Base-by-base conservation (phyloP, 495 filamentous ascomycete species). In the Penicillium salamii region DNA sequence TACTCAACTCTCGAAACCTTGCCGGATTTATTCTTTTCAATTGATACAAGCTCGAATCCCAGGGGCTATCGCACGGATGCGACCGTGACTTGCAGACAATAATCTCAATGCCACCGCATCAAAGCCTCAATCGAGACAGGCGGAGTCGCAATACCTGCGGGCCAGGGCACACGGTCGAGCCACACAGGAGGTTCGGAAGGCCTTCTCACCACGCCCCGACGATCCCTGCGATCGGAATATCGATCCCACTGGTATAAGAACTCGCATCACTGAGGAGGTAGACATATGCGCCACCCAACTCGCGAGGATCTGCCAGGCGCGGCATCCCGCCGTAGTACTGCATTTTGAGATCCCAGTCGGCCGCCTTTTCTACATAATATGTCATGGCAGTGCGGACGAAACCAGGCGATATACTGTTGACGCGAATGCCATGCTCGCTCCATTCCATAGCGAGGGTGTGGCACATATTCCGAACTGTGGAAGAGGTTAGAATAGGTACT, bases 391-490 rank as follows among this genome's bases (percentile, higher is more conserved):
- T 74, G 17, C 58, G 53, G 9, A 74, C 65, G 35, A 67, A 74
- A 20, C 70, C 68, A 2, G 70, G 71, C 0, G 58, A 63, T 7
- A 69, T 59, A 28, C 62, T 64, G 56, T 74, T 74, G 32, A 72
- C 69, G 3, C 71, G 69, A 51, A 76, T 76, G 21, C 71, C 70
- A 42, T 77, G 66, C 33, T 69, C 59, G 42, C 67, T 68, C 71
- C 70, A 76, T 48, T 76, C 71, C 70, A 76, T 76, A 6, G 74
- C 71, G 23, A 76, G 59, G 14, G 72, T 74, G 38, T 74, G 67
- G 34, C 53, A 62, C 55, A 67, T 62, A 24, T 64, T 64, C 12
- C 61, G 63, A 17, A 67, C 63, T 64, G 19, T 64, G 21, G 28
- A 47, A 7, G 5, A 9, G 23, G 39, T 8, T 7, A n/a, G 26